Percentiles rank a stretch among this genome's conserved stretches.
phyloP scores from a whole-genome alignment of 2,329 filamentous ascomycete genomes.

The Colletotrichum agaves region DNA sequence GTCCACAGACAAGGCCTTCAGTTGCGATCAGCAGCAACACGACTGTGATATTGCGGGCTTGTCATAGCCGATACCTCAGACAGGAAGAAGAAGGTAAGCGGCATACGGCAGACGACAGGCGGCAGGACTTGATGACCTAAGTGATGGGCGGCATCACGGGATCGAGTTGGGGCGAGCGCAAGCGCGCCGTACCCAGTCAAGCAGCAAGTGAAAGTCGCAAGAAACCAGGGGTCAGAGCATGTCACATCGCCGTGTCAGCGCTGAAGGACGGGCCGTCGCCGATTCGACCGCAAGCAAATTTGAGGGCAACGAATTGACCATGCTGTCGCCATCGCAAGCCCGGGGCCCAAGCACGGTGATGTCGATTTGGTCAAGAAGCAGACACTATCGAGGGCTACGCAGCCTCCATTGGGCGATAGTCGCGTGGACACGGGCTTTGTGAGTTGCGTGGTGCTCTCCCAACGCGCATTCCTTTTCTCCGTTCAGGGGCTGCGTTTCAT shows the following conservation, averaged over 20 bases:
- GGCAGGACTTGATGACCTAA: slow-evolving; percentile 23
- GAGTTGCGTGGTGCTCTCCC: background rate
- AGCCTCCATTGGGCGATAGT: slow-evolving; percentile 31
- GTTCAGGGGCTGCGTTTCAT: slow-evolving; percentile 3
- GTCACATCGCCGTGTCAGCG: slow-evolving; percentile 40
- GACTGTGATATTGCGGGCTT: background rate
- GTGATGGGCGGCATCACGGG: slow-evolving; percentile 44
- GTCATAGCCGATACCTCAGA: slow-evolving; percentile 1
- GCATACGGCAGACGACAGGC: slow-evolving; percentile 14
- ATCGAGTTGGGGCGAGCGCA: slow-evolving; percentile 40
- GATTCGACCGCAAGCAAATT: slow-evolving; percentile 36
- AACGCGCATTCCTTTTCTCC: background rate
- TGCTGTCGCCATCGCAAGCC: slow-evolving; percentile 27
- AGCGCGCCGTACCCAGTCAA: slow-evolving; percentile 35
- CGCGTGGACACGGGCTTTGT: slow-evolving; percentile 29
- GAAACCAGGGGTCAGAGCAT: slow-evolving; percentile 33
- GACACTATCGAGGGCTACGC: slow-evolving; percentile 35
- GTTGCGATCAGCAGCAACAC: slow-evolving; percentile 20
- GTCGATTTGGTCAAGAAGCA: slow-evolving; percentile 15
- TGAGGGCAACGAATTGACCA: slow-evolving; percentile 32
- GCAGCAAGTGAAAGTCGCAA: slow-evolving; percentile 19
- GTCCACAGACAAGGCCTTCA: background rate
- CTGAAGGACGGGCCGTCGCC: slow-evolving; percentile 35
- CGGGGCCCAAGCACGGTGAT: slow-evolving; percentile 18
- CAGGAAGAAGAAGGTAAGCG: background rate